Evolutionary conservation across 441 rosid genomes (phyloP).

Genomic region (Pelargonium cotyledonis): DNA sequence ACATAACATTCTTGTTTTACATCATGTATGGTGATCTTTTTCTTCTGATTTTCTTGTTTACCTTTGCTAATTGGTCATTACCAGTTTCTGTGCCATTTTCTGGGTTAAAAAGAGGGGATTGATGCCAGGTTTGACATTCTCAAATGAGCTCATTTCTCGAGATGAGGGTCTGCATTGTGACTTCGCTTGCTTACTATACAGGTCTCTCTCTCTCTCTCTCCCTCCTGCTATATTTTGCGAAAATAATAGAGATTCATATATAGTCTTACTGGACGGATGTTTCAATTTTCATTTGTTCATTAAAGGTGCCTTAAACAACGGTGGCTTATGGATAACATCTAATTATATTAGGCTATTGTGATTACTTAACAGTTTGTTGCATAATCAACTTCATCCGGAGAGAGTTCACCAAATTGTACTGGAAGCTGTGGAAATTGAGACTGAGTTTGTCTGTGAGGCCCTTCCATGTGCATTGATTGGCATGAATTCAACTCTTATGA

Average conservation of each 20-base stretch:
- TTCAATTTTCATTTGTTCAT: not conserved
- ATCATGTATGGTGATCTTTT: not conserved
- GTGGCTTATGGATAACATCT: not conserved
- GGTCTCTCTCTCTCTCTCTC: constrained; percentile 30
- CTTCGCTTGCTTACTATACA: constrained; percentile 87
- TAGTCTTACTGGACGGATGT: not conserved
- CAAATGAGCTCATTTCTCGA: constrained; percentile 88
- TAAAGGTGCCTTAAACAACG: not conserved
- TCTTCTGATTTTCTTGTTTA: constrained; percentile 6
- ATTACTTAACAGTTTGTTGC: constrained; percentile 48
- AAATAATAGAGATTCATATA: not conserved
- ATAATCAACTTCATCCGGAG: constrained; percentile 47
- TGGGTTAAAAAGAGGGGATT: constrained; percentile 95
- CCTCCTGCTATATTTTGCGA: not conserved
- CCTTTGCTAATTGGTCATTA: constrained; percentile 11
- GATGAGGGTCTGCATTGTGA: constrained; percentile 94
- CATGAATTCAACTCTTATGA: constrained; percentile 81
- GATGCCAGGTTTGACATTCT: constrained; percentile 92
- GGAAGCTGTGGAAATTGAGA: constrained; percentile 85
- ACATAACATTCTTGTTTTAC: too few species aligned
- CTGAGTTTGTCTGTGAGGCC: constrained; percentile 74
- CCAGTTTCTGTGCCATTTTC: constrained; percentile 90
- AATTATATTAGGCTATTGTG: not conserved
- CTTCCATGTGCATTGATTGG: constrained; percentile 81
- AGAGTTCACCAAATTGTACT: constrained; percentile 58